phyloP scores from a whole-genome alignment of 768 basidiomycete genomes.

The Sarcomyxa edulis region DNA sequence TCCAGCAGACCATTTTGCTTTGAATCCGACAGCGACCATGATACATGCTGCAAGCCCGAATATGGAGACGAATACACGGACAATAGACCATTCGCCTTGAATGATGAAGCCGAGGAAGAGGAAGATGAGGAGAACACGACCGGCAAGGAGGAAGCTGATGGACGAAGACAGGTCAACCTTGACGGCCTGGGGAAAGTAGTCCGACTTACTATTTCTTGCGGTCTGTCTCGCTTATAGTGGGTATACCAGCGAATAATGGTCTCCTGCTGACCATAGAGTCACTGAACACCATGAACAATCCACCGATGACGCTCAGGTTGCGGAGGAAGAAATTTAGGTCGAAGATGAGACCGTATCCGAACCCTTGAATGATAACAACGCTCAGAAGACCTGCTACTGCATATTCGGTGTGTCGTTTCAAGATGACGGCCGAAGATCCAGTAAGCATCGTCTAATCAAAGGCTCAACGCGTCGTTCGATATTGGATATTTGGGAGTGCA shows the following conservation, averaged over 20 bases:
- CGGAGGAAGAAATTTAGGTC: slow-evolving; percentile 99
- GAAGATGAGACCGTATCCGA: slow-evolving; percentile 98
- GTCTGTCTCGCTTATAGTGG: slow-evolving; percentile 88
- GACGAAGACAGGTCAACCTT: slow-evolving; percentile 4
- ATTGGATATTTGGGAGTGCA: neutral
- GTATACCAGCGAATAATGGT: slow-evolving; percentile 86
- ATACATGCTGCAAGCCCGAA: slow-evolving; percentile 87
- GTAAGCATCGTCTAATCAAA: slow-evolving; percentile 76
- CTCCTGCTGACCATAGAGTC: slow-evolving; percentile 89
- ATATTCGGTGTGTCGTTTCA: slow-evolving; percentile 82
- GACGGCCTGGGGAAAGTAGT: neutral
- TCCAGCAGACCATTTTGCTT: slow-evolving; percentile 96
- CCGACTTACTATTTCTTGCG: slow-evolving; percentile 91
- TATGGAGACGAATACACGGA: slow-evolving; percentile 82
- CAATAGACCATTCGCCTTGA: slow-evolving; percentile 87
- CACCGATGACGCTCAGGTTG: slow-evolving; percentile 96
- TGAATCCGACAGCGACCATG: slow-evolving; percentile 98
- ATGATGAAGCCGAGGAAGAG: slow-evolving; percentile 97
- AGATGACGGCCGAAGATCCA: slow-evolving; percentile 81
- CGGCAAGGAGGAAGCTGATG: slow-evolving; percentile 89
- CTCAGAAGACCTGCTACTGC: slow-evolving; percentile 85
- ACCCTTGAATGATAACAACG: slow-evolving; percentile 93
- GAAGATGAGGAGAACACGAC: slow-evolving; percentile 96
- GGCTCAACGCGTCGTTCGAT: neutral
- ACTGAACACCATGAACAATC: slow-evolving; percentile 98